These are phyloP conservation scores for Boletus sp. DNA, from an alignment of 768 basidiomycete species.

Conservation along the genomic window DNA sequence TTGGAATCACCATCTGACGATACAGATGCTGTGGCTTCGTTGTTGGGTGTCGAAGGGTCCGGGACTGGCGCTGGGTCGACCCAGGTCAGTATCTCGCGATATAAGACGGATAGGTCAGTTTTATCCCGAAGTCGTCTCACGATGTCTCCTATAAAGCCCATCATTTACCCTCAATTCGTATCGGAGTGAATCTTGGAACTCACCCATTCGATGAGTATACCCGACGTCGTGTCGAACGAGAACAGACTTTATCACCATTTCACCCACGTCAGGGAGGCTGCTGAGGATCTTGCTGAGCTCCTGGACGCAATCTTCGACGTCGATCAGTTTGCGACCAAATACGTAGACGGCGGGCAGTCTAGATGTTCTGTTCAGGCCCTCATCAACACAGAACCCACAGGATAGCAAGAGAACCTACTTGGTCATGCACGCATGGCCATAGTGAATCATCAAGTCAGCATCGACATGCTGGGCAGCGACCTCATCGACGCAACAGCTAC, in stretches of 20 bases:
- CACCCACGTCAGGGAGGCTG: background rate
- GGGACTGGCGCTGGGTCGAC: conserved; percentile 13
- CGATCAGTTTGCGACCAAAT: conserved; percentile 73
- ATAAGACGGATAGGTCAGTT: conserved; percentile 34
- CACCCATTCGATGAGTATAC: conserved; percentile 69
- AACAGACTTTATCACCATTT: conserved; percentile 31
- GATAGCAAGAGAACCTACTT: conserved; percentile 51
- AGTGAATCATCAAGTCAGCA: conserved; percentile 90
- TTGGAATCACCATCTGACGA: background rate
- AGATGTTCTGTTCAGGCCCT: conserved; percentile 58
- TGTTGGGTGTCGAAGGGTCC: background rate
- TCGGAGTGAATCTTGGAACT: background rate
- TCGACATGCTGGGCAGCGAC: conserved; percentile 93
- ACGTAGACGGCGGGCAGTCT: conserved; percentile 89
- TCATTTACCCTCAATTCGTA: background rate
- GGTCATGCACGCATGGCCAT: conserved; percentile 95
- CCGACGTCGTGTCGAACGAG: conserved; percentile 75
- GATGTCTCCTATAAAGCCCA: conserved; percentile 16
- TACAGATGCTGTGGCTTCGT: background rate
- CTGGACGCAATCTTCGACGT: conserved; percentile 50
- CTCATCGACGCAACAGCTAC: conserved; percentile 93
- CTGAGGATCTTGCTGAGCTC: conserved; percentile 39
- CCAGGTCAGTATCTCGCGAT: conserved; percentile 35
- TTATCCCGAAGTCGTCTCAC: conserved; percentile 20
- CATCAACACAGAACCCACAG: background rate